Evolutionary conservation across 2,329 filamentous ascomycete species (phyloP).

Genomic region (Cercospora beticola): DNA sequence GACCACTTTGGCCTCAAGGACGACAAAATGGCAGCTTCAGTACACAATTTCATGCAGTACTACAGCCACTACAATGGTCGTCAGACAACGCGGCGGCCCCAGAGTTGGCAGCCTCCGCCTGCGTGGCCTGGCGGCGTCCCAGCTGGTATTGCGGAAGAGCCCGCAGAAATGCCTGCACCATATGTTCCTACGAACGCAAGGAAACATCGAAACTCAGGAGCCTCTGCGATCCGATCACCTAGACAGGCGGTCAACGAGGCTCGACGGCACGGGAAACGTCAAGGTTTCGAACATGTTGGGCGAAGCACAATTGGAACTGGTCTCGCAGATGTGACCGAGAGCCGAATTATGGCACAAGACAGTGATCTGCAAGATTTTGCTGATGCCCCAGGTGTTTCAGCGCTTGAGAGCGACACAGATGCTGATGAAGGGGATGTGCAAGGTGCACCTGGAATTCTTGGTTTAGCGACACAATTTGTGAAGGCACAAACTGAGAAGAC

Average conservation of each 20-base stretch:
- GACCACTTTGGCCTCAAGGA: constrained; percentile 96
- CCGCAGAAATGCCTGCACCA: constrained; percentile 3
- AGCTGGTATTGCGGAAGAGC: constrained; percentile 28
- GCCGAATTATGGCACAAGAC: constrained; percentile 49
- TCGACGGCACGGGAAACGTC: constrained; percentile 1
- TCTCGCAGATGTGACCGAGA: constrained; percentile 43
- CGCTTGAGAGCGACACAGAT: constrained; percentile 40
- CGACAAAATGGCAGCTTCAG: constrained; percentile 96
- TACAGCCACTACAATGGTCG: constrained; percentile 54
- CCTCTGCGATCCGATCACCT: constrained; percentile 24
- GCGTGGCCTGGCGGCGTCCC: constrained; percentile 35
- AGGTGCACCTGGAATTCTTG: constrained; percentile 57
- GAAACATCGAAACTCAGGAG: constrained; percentile 9
- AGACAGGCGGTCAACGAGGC: constrained; percentile 4
- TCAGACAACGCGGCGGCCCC: constrained; percentile 29
- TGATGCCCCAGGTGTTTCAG: constrained; percentile 34
- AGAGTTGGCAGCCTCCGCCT: constrained; percentile 35
- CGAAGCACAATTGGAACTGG: neutral
- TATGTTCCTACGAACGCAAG: constrained; percentile 1
- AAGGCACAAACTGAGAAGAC: constrained; percentile 57
- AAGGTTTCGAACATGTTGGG: constrained; percentile 3
- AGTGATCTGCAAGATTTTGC: constrained; percentile 59
- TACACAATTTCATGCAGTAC: constrained; percentile 91
- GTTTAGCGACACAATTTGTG: constrained; percentile 66
- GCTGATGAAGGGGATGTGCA: constrained; percentile 47